A percentile compares a stretch with the other conserved stretches of the same genome.
These are phyloP conservation scores for Ceriops decandra DNA, from an alignment of 345 rosid genomes.

Conservation along the genomic window DNA sequence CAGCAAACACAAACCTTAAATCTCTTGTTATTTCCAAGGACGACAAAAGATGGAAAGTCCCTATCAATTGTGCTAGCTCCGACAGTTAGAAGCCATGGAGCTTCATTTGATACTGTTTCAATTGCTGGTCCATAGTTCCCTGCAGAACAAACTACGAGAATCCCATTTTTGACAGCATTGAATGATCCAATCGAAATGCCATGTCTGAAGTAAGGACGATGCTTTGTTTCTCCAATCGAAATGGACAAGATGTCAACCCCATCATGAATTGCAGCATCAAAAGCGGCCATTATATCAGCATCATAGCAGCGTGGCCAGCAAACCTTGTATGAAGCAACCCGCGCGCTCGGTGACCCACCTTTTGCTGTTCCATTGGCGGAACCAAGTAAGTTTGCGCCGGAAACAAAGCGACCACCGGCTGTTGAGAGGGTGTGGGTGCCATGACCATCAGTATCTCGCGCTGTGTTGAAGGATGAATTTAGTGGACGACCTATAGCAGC, in stretches of 20 bases:
- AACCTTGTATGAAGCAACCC: conserved; percentile 20
- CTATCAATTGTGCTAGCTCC: conserved; percentile 21
- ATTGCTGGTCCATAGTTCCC: conserved; percentile 9
- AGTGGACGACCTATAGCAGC: not conserved
- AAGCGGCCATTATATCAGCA: conserved; percentile 20
- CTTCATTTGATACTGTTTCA: not conserved
- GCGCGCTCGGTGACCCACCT: conserved; percentile 16
- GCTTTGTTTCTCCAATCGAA: not conserved
- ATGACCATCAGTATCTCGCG: conserved; percentile 15
- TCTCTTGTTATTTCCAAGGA: conserved; percentile 17
- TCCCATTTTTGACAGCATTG: conserved; percentile 14
- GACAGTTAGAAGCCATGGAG: conserved; percentile 24
- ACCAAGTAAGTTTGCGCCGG: conserved; percentile 12
- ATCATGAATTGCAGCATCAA: conserved; percentile 22
- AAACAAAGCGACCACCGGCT: conserved; percentile 17
- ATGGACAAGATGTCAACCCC: conserved; percentile 21
- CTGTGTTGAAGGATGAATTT: not conserved
- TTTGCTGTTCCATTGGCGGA: conserved; percentile 16
- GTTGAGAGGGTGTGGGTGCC: conserved; percentile 26
- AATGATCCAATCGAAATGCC: conserved; percentile 17
- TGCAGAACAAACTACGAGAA: conserved; percentile 16
- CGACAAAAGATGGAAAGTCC: conserved; percentile 5
- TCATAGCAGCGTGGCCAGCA: conserved; percentile 12
- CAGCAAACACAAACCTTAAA: conserved; percentile 5
- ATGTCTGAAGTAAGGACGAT: not conserved